Base-by-base conservation (phyloP, 2,329 filamentous ascomycete species). In the Fusarium citri region DNA sequence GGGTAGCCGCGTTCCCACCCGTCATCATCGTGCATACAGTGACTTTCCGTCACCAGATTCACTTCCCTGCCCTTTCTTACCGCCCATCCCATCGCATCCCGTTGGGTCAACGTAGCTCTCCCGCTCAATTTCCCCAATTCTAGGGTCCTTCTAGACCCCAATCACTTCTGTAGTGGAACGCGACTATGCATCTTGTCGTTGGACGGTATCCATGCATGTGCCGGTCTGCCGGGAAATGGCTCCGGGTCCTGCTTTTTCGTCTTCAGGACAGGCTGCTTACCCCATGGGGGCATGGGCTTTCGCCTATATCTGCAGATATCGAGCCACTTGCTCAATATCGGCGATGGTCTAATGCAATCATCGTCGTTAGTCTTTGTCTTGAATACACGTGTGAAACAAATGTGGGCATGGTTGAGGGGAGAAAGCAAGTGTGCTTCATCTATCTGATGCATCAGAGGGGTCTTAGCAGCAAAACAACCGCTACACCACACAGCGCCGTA, bases 281-380 rank as follows among this genome's bases (percentile, higher is more conserved):
- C 37, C 49, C 22, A 63, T 45, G 34, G n/a, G 49, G 34, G 34
- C 34, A 53, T 42, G 34, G 12, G 49, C 34, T 41, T 51, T 53
- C 49, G n/a, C 49, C 31, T 22, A 25, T 20, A 26, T 53, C 23
- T 20, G 57, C 55, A 59, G 26, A 50, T 30, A 67, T 62, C 63
- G 66, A 51, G 59, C 66, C 69, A 69, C 57, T 65, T 51, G 63
- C 72, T 74, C 61, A 74, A 66, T 75, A 72, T 76, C 78, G 82
- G 70, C 79, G 80, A 69, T 76, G 80, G 74, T 84, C 83, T 84
- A 78, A 80, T 78, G 80, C 77, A 79, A 73, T 74, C 64, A 74
- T 76, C 75, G 69, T 73, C 76, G 81, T 84, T 82, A 84, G 83
- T 79, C 75, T 78, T 71, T 70, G 69, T 70, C 77, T 75, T 69